Conservation (phyloP, 2,329 filamentous ascomycete genomes). For the Ilyonectria sp. region DNA sequence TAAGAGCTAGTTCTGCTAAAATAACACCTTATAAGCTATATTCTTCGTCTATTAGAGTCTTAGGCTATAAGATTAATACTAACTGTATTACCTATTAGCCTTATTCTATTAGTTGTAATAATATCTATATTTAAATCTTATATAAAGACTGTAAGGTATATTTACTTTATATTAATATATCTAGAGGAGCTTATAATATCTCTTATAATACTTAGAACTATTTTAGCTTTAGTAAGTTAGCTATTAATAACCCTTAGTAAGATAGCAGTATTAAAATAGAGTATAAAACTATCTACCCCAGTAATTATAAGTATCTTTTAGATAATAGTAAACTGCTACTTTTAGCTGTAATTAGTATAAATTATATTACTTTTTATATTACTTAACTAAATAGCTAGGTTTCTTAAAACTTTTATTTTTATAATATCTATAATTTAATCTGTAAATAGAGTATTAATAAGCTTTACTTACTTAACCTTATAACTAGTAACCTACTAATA, state of each 20-base stretch:
- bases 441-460: constrained; percentile 66
- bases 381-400: constrained; percentile 61
- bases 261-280: constrained; percentile 66
- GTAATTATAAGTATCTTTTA: constrained; percentile 64
- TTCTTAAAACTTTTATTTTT: constrained; percentile 63
- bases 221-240: constrained; percentile 63
- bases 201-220: constrained; percentile 72
- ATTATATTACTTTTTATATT: constrained; percentile 63
- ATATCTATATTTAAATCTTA: constrained; percentile 67
- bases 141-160: constrained; percentile 50
- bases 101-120: constrained; percentile 62
- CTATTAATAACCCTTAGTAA: constrained; percentile 58
- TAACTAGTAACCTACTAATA: constrained; percentile 62
- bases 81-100: constrained; percentile 74
- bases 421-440: constrained; percentile 65
- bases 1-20: neutral
- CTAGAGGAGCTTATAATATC: neutral
- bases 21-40: constrained; percentile 67
- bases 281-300: constrained; percentile 61
- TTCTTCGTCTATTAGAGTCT: constrained; percentile 68
- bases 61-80: constrained; percentile 71
- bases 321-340: constrained; percentile 64
- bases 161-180: neutral
- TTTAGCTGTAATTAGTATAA: constrained; percentile 68
- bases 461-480: constrained; percentile 61